Evolutionary conservation across 352 stramenopile species (phyloP).

Genomic region (Aphanomyces cochlioides): DNA sequence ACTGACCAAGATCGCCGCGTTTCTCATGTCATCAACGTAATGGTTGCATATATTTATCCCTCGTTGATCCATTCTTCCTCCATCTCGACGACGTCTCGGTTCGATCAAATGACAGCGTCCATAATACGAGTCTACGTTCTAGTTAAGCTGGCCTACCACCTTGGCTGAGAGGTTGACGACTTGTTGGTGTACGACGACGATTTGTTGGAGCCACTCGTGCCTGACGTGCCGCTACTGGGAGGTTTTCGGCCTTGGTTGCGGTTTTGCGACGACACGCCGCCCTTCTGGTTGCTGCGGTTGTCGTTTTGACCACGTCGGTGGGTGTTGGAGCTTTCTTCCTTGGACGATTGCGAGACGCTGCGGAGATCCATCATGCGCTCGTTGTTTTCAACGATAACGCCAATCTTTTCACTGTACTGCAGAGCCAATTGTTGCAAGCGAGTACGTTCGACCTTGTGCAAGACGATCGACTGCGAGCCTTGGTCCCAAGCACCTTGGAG

Average conservation of each 20-base stretch:
- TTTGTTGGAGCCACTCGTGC: not conserved
- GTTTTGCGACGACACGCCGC: not conserved
- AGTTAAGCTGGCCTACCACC: not conserved
- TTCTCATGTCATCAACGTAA: not conserved
- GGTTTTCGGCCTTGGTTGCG: not conserved
- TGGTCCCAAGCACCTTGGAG: conserved; percentile 97
- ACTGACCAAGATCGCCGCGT: conserved; percentile 7
- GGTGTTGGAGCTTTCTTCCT: conserved; percentile 76
- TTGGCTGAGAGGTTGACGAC: not conserved
- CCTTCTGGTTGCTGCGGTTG: conserved; percentile 10
- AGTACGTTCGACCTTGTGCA: conserved; percentile 94
- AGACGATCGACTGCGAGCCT: conserved; percentile 94
- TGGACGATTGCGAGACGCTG: conserved; percentile 40
- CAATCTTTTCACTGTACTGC: conserved; percentile 94
- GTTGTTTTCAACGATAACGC: conserved; percentile 86
- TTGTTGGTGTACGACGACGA: not conserved
- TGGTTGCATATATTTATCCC: not conserved
- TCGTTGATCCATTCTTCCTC: too few relatives aligned
- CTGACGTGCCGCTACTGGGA: not conserved
- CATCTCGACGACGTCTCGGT: too few relatives aligned
- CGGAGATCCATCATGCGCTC: conserved; percentile 86
- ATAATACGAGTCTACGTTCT: conserved; percentile 6
- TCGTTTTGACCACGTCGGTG: conserved; percentile 41
- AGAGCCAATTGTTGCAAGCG: conserved; percentile 93
- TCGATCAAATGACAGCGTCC: not conserved